Percentiles rank a stretch among this genome's conserved stretches.
phyloP scores from a whole-genome alignment of 2,329 filamentous ascomycete genomes.

The Lecanosticta acicola region DNA sequence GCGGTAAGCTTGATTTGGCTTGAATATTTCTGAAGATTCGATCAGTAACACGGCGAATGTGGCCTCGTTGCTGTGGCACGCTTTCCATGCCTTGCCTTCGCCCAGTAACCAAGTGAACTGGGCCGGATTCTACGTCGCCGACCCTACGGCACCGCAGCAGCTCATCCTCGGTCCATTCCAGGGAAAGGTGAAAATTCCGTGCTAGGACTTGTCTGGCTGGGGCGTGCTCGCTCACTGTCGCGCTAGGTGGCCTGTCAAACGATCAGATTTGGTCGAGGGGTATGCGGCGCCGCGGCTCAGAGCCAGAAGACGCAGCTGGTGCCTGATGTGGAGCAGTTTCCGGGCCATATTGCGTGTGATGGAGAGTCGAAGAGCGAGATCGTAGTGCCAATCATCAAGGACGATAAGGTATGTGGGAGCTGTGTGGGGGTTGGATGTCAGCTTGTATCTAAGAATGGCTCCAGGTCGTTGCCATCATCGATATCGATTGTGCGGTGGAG shows the following conservation, averaged over 20 bases:
- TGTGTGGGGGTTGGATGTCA: conserved; percentile 1
- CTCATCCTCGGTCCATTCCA: conserved; percentile 76
- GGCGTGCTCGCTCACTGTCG: neutral
- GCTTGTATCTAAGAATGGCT: conserved; percentile 2
- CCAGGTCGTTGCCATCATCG: conserved; percentile 66
- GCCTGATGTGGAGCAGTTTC: conserved; percentile 65
- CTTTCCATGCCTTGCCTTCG: conserved; percentile 63
- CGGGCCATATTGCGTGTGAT: conserved; percentile 79
- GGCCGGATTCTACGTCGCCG: conserved; percentile 72
- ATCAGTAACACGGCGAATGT: conserved; percentile 69
- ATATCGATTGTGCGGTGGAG: conserved; percentile 66
- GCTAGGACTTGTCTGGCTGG: neutral
- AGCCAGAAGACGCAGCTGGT: conserved; percentile 58
- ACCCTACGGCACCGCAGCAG: conserved; percentile 44
- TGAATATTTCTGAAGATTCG: neutral
- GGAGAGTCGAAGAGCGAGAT: conserved; percentile 71
- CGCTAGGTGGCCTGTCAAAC: conserved; percentile 61
- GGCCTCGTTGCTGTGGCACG: conserved; percentile 72
- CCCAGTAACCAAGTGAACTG: conserved; percentile 69
- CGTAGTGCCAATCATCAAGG: conserved; percentile 64
- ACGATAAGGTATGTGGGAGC: conserved; percentile 41
- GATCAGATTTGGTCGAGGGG: conserved; percentile 66
- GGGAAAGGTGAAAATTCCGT: conserved; percentile 50
- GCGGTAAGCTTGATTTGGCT: neutral
- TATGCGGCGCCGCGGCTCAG: conserved; percentile 66